Evolutionary conservation across 805 yeast species (phyloP).

Genomic region (Metschnikowia colocasiae): DNA sequence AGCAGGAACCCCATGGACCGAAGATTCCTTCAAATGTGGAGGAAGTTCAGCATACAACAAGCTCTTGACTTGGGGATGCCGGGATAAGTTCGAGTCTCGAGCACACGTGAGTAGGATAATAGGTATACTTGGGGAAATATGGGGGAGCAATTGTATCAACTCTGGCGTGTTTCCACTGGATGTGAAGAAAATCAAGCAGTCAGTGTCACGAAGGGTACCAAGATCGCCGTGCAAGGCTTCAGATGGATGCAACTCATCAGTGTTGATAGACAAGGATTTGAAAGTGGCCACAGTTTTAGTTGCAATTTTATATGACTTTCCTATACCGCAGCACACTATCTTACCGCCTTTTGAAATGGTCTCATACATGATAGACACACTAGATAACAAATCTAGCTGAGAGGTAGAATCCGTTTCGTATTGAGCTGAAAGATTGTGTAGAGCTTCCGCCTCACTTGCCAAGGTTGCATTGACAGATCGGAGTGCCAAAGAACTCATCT

Average conservation of each 20-base stretch:
- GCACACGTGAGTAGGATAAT: conserved; percentile 63
- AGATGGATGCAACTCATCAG: conserved; percentile 70
- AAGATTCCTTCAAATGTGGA: conserved; percentile 50
- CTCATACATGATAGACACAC: conserved; percentile 38
- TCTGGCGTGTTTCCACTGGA: conserved; percentile 86
- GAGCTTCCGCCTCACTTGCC: conserved; percentile 45
- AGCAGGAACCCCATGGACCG: conserved; percentile 75
- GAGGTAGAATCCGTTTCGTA: conserved; percentile 45
- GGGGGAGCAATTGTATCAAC: conserved; percentile 53
- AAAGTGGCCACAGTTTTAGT: conserved; percentile 76
- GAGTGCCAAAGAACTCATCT: conserved; percentile 19
- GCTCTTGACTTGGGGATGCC: conserved; percentile 46
- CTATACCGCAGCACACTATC: conserved; percentile 76
- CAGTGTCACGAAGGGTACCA: conserved; percentile 61
- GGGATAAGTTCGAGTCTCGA: conserved; percentile 52
- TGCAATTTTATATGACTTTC: conserved; percentile 79
- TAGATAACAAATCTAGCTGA: conserved; percentile 39
- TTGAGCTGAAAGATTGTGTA: conserved; percentile 42
- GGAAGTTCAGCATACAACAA: conserved; percentile 65
- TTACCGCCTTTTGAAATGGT: conserved; percentile 50
- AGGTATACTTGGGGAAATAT: conserved; percentile 51
- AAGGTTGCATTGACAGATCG: conserved; percentile 42
- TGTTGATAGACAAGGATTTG: conserved; percentile 69
- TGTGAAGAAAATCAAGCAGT: conserved; percentile 61
- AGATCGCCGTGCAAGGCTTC: conserved; percentile 91